Evolutionary conservation across 345 rosid species (phyloP).

Genomic region (Aquilaria sinensis): DNA sequence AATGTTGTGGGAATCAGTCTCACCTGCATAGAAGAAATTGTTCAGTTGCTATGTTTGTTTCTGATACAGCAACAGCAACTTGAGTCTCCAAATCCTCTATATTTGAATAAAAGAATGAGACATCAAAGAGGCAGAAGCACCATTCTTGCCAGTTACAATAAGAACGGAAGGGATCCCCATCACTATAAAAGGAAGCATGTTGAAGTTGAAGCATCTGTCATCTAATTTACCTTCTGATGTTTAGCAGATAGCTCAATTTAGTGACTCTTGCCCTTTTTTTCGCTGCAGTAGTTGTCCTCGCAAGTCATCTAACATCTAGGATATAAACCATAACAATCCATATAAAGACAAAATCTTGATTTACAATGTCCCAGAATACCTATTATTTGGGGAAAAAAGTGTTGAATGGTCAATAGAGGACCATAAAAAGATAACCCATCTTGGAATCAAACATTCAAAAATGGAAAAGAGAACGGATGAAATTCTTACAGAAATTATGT

Average conservation of each 20-base stretch:
- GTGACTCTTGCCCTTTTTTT: constrained; percentile 69
- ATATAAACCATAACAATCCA: not conserved
- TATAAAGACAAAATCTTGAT: too few relatives aligned
- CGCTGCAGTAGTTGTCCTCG: constrained; percentile 65
- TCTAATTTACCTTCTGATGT: constrained; percentile 71
- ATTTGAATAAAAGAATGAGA: constrained; percentile 37
- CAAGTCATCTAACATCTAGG: constrained; percentile 80
- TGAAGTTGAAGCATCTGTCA: constrained; percentile 7
- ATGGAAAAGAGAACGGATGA: too few relatives aligned
- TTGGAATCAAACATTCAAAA: too few relatives aligned
- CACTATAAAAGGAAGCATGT: not conserved
- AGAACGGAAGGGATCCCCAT: not conserved
- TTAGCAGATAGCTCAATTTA: constrained; percentile 60
- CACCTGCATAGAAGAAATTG: constrained; percentile 79
- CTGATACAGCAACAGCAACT: constrained; percentile 73
- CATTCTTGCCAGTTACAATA: constrained; percentile 6
- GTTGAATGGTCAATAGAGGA: too few relatives aligned
- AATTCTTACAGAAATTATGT: too few relatives aligned
- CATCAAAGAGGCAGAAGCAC: constrained; percentile 15
- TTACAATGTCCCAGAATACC: too few relatives aligned
- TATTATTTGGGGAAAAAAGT: too few relatives aligned
- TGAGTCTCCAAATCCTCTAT: constrained; percentile 78
- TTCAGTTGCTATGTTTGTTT: constrained; percentile 80
- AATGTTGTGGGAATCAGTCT: constrained; percentile 16
- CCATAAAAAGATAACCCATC: too few relatives aligned